Base-by-base conservation (phyloP, 495 filamentous ascomycete genomes). In the Penicillium goetzii region DNA sequence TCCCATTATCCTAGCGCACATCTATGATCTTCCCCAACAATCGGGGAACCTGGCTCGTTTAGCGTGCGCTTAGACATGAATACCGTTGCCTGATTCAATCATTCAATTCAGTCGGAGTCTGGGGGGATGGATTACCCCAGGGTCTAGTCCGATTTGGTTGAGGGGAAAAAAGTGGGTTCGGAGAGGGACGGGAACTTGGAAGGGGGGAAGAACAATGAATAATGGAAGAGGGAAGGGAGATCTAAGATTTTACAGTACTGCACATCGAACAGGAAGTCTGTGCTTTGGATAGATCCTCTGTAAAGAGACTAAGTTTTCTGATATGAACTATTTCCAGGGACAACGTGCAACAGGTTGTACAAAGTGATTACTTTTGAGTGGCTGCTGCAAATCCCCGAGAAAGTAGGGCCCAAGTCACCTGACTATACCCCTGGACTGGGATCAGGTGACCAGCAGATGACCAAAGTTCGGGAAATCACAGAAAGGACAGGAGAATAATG, bases 11-110 rank as follows among this genome's bases (percentile, higher is more conserved):
- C 43, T 61, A 32, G 58, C 15, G 10, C 51, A 34, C 52, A 25
- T 58, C n/a, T n/a, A n/a, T n/a, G n/a, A n/a, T n/a, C 21, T 62
- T 36, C 57, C 67, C 63, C 60, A 68, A 61, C 58, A 58, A 34
- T 36, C 49, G 28, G 41, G 55, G n/a, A 32, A 30, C 36, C 38
- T 53, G 30, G 30, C 26, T 34, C 59, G 21, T 33, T 65, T 40
- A 32, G 56, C 50, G 59, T 21, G 33, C 59, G 61, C 56, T 60
- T 53, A 52, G 59, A 14, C 60, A 34, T 10, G 25, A 40, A 55
- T n/a, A 2, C 12, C 15, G 25, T 54, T 65, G 45, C 59, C 59
- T 59, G 61, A 34, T 32, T 32, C 5, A 3, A 32, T 32, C 2
- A 32, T 32, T 32, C 30, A n/a, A n/a, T n/a, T n/a, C n/a, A n/a